A percentile compares a stretch with the other conserved stretches of the same genome.
phyloP scores from a whole-genome alignment of 345 rosid species.

The Gossypium longicalyx region DNA sequence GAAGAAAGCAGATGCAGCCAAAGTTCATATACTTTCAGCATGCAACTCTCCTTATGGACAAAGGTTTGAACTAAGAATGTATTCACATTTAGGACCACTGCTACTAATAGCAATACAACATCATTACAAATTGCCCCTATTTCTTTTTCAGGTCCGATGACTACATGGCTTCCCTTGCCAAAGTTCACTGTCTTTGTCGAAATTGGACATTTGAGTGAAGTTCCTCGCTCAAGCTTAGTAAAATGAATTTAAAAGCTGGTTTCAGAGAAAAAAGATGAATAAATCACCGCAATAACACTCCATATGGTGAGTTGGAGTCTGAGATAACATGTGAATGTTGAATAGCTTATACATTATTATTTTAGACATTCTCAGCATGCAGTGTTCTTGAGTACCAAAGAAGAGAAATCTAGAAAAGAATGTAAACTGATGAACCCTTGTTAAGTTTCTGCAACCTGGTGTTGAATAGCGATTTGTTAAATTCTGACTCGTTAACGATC shows the following conservation, averaged over 20 bases:
- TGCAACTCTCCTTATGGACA: conserved; percentile 67
- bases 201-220: conserved; percentile 41
- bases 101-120: neutral
- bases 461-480: neutral
- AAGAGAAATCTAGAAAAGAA: neutral
- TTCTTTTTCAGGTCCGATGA: conserved; percentile 70
- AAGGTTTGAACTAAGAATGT: conserved; percentile 37
- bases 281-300: neutral
- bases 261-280: neutral
- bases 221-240: neutral
- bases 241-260: neutral
- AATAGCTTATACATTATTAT: neutral
- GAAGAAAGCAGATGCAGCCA: conserved; percentile 66
- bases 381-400: neutral
- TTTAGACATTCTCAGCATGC: neutral
- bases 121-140: neutral
- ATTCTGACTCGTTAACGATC: neutral
- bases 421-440: neutral
- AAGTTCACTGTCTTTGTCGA: conserved; percentile 69
- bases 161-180: conserved; percentile 86
- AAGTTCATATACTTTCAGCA: conserved; percentile 55
- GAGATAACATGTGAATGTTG: neutral
- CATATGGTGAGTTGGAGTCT: neutral
- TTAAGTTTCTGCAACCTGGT: neutral
- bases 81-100: neutral